Base-by-base conservation (phyloP, 305 asterid species). In the Fraxinus platypoda region DNA sequence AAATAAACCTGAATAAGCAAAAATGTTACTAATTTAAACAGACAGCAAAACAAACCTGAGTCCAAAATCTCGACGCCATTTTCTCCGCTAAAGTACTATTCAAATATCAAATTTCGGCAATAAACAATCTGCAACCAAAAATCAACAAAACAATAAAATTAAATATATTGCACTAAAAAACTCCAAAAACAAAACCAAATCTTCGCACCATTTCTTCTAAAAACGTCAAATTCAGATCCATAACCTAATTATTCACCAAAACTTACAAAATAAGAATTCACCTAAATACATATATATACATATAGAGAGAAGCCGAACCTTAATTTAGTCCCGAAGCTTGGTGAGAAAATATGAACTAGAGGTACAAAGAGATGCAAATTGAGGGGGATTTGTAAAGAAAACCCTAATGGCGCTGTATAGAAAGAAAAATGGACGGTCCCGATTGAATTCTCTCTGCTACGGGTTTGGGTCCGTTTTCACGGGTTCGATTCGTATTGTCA, bases 21-120 rank as follows among this genome's bases (percentile, higher is more conserved):
- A 35, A 35, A 35, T 35, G 28, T 3, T 1, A 46, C 57, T 46
- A 33, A 8, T n/a, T 4, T 4, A 46, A 37, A 54, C 25, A 23
- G 21, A 17, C 35, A 73, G 3, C 11, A 73, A 73, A 73, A 73
- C 76, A 34, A 73, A 73, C 77, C 77, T 73, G 77, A 17, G 84
- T 85, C 91, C 91, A 88, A 81, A 88, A 88, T 23, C 85, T 74
- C n/a, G 91, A 88, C 1, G 87, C 89, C 91, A 88, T 88, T 38
- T 83, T 30, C 62, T 68, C 46, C 46, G 8, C 21, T 17, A 17
- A 52, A 52, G 23, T 52, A 15, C 23, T 15, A 52, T 52, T 52
- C 25, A n/a, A 52, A 52, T 52, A 7, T 52, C 23, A 52, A 52
- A 5, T 54, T 5, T 54, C 66, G 21, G 66, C 66, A 54, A 46